phyloP scores from a whole-genome alignment of 2,329 filamentous ascomycete species.

The Falciphora oryzae region DNA sequence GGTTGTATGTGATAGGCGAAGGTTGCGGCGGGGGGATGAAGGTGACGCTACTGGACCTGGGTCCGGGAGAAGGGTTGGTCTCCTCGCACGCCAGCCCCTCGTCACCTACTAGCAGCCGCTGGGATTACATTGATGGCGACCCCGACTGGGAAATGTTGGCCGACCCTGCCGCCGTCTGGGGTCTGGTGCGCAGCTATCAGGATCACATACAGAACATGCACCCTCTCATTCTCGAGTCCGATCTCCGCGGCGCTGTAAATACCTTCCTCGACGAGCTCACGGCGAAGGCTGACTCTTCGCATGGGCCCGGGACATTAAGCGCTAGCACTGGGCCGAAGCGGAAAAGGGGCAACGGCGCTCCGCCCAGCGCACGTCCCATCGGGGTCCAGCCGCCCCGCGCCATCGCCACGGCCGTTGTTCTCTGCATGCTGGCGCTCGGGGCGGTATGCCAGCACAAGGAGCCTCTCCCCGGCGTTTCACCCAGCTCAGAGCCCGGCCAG shows the following conservation, averaged over 20 bases:
- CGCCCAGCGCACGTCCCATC: conserved; percentile 50
- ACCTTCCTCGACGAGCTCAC: conserved; percentile 38
- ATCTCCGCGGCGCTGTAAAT: conserved; percentile 47
- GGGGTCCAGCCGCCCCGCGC: conserved; percentile 21
- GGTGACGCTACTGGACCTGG: too few species aligned
- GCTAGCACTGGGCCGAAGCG: conserved; percentile 43
- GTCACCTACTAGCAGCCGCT: conserved; percentile 48
- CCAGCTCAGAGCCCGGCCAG: conserved; percentile 27
- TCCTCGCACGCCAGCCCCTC: conserved; percentile 38
- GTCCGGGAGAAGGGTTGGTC: conserved; percentile 27
- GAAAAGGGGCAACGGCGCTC: conserved; percentile 44
- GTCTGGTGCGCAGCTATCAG: conserved; percentile 52
- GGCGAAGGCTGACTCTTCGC: too few species aligned
- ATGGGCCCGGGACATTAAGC: conserved; percentile 10
- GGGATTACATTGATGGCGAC: conserved; percentile 47
- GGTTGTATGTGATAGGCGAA: conserved; percentile 74
- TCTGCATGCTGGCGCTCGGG: conserved; percentile 81
- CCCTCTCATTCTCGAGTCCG: conserved; percentile 50
- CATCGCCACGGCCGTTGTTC: conserved; percentile 72
- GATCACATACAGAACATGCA: conserved; percentile 60
- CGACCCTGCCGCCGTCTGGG: conserved; percentile 41
- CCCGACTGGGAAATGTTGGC: conserved; percentile 48
- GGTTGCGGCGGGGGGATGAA: conserved; percentile 48
- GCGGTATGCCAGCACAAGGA: conserved; percentile 63
- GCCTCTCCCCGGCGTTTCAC: conserved; percentile 51